phyloP scores from a whole-genome alignment of 164 flowering plant species.

The Vitis riparia region DNA sequence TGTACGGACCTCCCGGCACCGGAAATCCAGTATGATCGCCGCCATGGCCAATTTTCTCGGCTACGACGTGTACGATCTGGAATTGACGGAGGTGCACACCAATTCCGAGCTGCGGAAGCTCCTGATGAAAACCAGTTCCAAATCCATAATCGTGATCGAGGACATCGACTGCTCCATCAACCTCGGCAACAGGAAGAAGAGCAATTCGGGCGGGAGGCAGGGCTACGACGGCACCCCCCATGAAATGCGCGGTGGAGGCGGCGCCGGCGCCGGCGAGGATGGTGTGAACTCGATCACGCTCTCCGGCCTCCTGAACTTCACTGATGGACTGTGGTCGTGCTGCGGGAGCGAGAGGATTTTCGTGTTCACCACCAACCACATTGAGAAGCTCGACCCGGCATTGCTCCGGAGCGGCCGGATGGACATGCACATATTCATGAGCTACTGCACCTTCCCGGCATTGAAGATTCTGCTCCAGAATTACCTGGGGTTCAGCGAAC shows the following conservation, averaged over 20 bases:
- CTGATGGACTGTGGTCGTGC: constrained; percentile 93
- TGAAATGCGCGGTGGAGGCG: constrained; percentile 17
- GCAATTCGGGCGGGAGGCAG: background rate
- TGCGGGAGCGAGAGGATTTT: constrained; percentile 90
- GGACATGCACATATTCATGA: constrained; percentile 90
- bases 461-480: constrained; percentile 69
- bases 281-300: constrained; percentile 63
- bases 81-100: constrained; percentile 62
- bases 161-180: constrained; percentile 80
- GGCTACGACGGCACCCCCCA: constrained; percentile 14
- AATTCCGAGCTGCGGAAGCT: constrained; percentile 76
- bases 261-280: constrained; percentile 18
- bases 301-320: constrained; percentile 83
- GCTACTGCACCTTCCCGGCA: constrained; percentile 55
- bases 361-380: constrained; percentile 91
- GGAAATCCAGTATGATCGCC: constrained; percentile 88
- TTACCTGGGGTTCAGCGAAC: constrained; percentile 49
- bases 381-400: constrained; percentile 90
- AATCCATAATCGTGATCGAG: constrained; percentile 85
- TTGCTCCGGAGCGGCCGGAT: constrained; percentile 78
- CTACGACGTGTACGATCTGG: constrained; percentile 79
- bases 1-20: constrained; percentile 82
- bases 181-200: constrained; percentile 42
- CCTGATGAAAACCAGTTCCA: constrained; percentile 72
- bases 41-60: constrained; percentile 81